These are phyloP conservation scores for Pythium rhizo-oryzae DNA, from an alignment of 352 stramenopile genomes.

Conservation along the genomic window DNA sequence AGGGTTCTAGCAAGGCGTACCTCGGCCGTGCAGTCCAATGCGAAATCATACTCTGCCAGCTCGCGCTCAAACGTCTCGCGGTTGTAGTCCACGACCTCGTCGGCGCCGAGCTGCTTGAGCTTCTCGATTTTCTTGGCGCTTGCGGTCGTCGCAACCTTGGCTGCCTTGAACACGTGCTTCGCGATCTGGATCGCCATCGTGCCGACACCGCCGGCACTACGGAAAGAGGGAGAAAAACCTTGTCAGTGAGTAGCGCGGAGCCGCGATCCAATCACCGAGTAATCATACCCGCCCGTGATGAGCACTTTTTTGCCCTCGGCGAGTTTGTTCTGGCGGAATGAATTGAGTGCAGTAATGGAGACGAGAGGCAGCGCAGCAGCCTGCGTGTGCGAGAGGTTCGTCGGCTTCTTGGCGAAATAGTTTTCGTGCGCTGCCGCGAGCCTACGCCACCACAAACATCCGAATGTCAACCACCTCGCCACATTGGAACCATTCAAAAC, in stretches of 20 bases:
- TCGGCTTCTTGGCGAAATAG: conserved; percentile 71
- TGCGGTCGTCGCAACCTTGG: conserved; percentile 73
- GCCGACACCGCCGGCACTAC: conserved; percentile 65
- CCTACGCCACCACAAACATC: conserved; percentile 22
- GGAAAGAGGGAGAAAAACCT: not conserved
- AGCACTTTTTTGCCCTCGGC: conserved; percentile 71
- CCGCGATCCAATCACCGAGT: not conserved
- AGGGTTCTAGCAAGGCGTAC: conserved; percentile 26
- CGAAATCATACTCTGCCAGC: conserved; percentile 75
- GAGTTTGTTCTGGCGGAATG: conserved; percentile 54
- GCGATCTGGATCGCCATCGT: conserved; percentile 77
- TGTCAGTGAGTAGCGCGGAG: not conserved
- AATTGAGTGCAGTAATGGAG: conserved; percentile 50
- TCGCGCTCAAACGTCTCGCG: conserved; percentile 68
- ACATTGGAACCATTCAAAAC: too few species aligned
- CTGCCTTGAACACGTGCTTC: conserved; percentile 74
- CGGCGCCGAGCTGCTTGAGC: conserved; percentile 65
- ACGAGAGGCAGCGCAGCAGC: conserved; percentile 68
- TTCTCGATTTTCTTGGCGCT: conserved; percentile 65
- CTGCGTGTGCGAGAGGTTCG: conserved; percentile 72
- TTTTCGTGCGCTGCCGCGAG: conserved; percentile 52
- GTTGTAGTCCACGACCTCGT: conserved; percentile 74
- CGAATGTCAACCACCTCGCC: too few species aligned
- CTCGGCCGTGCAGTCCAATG: conserved; percentile 76
- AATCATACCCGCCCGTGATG: conserved; percentile 59